phyloP scores from a whole-genome alignment of 73 alveolate species.

The Symbiodinium pilosum region DNA sequence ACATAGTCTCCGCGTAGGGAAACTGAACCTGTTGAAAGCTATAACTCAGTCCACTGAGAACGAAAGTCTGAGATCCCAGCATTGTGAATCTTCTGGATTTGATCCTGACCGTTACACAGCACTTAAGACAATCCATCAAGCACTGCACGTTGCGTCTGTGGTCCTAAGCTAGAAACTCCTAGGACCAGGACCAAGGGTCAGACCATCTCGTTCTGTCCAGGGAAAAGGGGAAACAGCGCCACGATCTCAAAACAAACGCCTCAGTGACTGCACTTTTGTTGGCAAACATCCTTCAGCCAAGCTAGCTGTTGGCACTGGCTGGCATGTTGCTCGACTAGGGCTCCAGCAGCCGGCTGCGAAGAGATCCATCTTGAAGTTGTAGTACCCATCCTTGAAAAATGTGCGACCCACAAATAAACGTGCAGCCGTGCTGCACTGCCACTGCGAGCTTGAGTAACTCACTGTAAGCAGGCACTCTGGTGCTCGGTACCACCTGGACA shows the following conservation, averaged over 20 bases:
- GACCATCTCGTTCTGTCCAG: constrained; percentile 99
- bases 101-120: constrained; percentile 96
- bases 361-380: constrained; percentile 99
- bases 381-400: constrained; percentile 98
- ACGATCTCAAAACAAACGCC: constrained; percentile 98
- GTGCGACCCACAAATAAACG: not conserved
- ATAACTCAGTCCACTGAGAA: too few relatives aligned
- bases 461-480: constrained; percentile 99
- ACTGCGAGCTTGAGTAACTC: not conserved
- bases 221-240: constrained; percentile 98
- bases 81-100: constrained; percentile 98
- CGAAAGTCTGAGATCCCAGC: constrained; percentile 15
- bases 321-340: not conserved
- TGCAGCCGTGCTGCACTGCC: not conserved
- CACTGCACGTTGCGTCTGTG: not conserved
- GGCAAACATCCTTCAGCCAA: not conserved
- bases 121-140: not conserved
- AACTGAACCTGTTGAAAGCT: not conserved
- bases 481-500: constrained; percentile 97
- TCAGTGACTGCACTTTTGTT: not conserved
- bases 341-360: constrained; percentile 99
- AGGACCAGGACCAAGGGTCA: not conserved
- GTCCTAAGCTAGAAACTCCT: not conserved
- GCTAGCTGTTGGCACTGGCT: not conserved
- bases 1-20: too few relatives aligned